Conservation (phyloP, 139 green algal genomes). For the Edaphochlamys debaryana region DNA sequence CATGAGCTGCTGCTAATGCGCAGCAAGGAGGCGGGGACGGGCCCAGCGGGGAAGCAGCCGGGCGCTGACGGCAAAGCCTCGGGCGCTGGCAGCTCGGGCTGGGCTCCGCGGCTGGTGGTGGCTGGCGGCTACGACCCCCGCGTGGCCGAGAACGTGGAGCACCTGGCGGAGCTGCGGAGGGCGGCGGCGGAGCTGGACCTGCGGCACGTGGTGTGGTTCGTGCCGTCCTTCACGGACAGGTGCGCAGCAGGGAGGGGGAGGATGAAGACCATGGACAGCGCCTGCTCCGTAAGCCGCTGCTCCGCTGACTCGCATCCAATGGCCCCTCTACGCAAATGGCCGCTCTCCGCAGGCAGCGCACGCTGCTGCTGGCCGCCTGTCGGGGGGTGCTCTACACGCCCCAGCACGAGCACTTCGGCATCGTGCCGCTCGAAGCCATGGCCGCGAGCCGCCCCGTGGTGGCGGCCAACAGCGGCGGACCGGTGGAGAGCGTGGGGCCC, state of each 20-base stretch:
- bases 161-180: slow-evolving; percentile 63
- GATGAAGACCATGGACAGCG: background rate
- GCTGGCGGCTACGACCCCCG: slow-evolving; percentile 92
- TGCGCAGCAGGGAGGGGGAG: slow-evolving; percentile 14
- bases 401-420: slow-evolving; percentile 97
- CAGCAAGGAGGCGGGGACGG: background rate
- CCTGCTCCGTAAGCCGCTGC: background rate
- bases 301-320: background rate
- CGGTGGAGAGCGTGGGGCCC: slow-evolving; percentile 80
- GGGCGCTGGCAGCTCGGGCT: background rate
- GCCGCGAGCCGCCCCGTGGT: slow-evolving; percentile 86
- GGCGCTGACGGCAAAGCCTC: background rate
- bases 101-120: slow-evolving; percentile 56
- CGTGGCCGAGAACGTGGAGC: slow-evolving; percentile 90
- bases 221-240: slow-evolving; percentile 89
- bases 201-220: slow-evolving; percentile 75
- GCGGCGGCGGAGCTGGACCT: slow-evolving; percentile 51
- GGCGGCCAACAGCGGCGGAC: slow-evolving; percentile 87
- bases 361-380: slow-evolving; percentile 37
- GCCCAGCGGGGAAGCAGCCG: background rate
- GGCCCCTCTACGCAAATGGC: background rate
- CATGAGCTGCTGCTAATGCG: slow-evolving; percentile 52
- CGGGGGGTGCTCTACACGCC: slow-evolving; percentile 91
- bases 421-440: slow-evolving; percentile 98
- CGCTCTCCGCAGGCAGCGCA: slow-evolving; percentile 13